Evolutionary conservation across 1,139 yeast species (phyloP).

Genomic region (Candida sanyaensis): DNA sequence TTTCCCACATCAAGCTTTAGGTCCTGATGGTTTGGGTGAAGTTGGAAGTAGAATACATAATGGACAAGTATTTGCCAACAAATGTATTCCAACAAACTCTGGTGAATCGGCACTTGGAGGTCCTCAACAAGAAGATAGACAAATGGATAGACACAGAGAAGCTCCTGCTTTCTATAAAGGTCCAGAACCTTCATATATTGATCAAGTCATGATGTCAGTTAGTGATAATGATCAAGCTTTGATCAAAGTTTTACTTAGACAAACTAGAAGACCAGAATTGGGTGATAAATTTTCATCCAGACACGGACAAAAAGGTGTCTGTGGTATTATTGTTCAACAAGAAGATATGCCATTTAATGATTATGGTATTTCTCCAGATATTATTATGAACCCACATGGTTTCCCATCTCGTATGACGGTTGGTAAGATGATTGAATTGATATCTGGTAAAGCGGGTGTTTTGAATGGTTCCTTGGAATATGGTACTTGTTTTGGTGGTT

Average conservation of each 20-base stretch:
- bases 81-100: constrained; percentile 87
- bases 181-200: constrained; percentile 93
- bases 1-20: constrained; percentile 82
- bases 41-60: constrained; percentile 89
- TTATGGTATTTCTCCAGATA: constrained; percentile 87
- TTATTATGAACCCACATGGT: constrained; percentile 98
- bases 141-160: constrained; percentile 71
- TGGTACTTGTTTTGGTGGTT: constrained; percentile 98
- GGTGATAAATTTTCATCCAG: constrained; percentile 98
- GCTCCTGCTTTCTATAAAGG: constrained; percentile 91
- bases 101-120: constrained; percentile 68
- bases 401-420: constrained; percentile 99
- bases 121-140: constrained; percentile 25
- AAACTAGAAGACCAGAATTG: constrained; percentile 95
- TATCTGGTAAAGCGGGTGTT: constrained; percentile 97
- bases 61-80: constrained; percentile 93
- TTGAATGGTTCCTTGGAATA: constrained; percentile 88
- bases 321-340: constrained; percentile 95
- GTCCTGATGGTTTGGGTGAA: constrained; percentile 96
- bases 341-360: constrained; percentile 96
- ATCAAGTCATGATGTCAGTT: constrained; percentile 96
- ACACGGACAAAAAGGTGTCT: constrained; percentile 98
- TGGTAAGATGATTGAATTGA: constrained; percentile 95
- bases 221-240: constrained; percentile 94
- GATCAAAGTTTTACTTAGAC: constrained; percentile 87